A percentile compares a stretch with the other conserved stretches of the same genome.
These are phyloP conservation scores for Emmonsia crescens DNA, from an alignment of 2,329 filamentous ascomycete genomes.

Conservation along the genomic window DNA sequence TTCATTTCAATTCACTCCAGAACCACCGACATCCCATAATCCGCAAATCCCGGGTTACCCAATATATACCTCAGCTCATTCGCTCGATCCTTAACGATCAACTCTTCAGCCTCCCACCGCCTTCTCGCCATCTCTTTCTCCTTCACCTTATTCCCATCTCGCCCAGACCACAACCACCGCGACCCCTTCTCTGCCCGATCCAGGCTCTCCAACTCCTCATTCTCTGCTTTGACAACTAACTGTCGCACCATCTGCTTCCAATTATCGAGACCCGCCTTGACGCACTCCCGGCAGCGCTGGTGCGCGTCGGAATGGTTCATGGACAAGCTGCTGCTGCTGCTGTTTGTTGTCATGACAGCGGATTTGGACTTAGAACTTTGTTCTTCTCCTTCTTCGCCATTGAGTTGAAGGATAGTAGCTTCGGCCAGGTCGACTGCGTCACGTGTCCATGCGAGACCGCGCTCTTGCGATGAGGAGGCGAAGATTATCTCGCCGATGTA, in stretches of 20 bases:
- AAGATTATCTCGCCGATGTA: conserved; percentile 94
- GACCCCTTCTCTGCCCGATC: conserved; percentile 20
- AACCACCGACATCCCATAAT: conserved; percentile 2
- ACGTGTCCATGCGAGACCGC: conserved; percentile 78
- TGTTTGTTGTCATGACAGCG: neutral
- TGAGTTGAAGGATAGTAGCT: conserved; percentile 40
- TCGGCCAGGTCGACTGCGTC: conserved; percentile 77
- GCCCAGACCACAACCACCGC: conserved; percentile 29
- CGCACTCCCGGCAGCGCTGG: conserved; percentile 63
- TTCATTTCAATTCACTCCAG: neutral
- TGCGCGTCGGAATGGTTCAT: conserved; percentile 31
- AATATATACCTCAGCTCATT: conserved; percentile 15
- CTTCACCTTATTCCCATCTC: conserved; percentile 19
- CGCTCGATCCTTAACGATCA: conserved; percentile 28
- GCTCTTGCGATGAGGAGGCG: conserved; percentile 52
- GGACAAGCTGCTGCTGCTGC: conserved; percentile 2
- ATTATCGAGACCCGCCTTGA: conserved; percentile 64
- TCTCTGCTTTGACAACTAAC: conserved; percentile 40
- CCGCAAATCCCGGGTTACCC: conserved; percentile 6
- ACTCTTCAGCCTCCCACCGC: conserved; percentile 32
- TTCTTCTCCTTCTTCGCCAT: conserved; percentile 18
- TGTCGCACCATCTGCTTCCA: conserved; percentile 71
- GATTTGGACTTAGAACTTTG: neutral
- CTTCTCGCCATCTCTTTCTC: conserved; percentile 23
- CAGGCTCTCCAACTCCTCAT: conserved; percentile 26